Evolutionary conservation across 176 grass and related monocot genomes (phyloP).

Genomic region (Zoysia pacifica): DNA sequence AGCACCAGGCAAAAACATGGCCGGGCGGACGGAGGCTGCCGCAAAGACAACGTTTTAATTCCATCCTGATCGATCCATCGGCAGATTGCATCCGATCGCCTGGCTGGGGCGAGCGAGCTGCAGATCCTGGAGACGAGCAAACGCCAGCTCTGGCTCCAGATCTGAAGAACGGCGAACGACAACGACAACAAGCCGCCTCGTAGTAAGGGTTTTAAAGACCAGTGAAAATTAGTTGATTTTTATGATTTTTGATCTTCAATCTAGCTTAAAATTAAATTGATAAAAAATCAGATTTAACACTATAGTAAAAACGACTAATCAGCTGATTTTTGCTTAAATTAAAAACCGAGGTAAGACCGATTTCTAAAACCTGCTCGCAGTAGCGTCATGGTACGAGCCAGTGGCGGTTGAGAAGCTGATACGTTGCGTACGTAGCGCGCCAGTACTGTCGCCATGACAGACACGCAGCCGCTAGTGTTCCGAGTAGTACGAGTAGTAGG

Average conservation of each 20-base stretch:
- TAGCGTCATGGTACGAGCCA: not conserved
- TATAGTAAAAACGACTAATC: too few relatives aligned
- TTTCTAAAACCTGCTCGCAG: too few relatives aligned
- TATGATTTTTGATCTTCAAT: too few relatives aligned
- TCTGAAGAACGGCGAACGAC: not conserved
- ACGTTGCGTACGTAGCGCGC: too few relatives aligned
- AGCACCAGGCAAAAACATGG: not conserved
- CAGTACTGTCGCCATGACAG: too few relatives aligned
- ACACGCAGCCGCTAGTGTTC: not conserved
- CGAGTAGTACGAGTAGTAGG: not conserved
- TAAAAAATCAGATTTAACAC: too few relatives aligned
- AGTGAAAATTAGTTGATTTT: too few relatives aligned
- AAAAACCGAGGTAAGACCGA: too few relatives aligned
- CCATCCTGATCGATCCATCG: slow-evolving; percentile 2
- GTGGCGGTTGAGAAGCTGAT: not conserved
- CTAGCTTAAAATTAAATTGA: too few relatives aligned
- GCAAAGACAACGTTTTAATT: slow-evolving; percentile 31
- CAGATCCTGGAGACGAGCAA: not conserved
- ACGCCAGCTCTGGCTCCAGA: slow-evolving; percentile 6
- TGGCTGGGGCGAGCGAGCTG: not conserved
- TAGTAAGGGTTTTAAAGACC: too few relatives aligned
- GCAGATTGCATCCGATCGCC: slow-evolving; percentile 12
- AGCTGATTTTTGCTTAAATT: too few relatives aligned
- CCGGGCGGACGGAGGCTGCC: not conserved
- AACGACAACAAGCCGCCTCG: too few relatives aligned